Evolutionary conservation across 2,329 filamentous ascomycete species (phyloP), one percentile per base, ranked within the genome.

Genomic region (Fulvia fulva): DNA sequence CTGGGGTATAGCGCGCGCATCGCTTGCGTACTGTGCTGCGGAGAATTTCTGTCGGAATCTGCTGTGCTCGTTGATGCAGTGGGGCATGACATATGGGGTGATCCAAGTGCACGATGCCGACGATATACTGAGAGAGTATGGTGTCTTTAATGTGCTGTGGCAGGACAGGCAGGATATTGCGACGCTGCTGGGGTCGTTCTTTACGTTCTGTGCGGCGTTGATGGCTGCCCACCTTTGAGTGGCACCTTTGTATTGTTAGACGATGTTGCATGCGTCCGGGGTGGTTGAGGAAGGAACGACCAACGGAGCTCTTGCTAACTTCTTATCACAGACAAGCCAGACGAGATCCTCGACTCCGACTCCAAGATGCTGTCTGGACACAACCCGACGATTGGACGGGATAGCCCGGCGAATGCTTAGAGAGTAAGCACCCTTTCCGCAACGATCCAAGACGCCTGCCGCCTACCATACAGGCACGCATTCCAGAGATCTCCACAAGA

Each of bases 391-490:
- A 61, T 66, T 5, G 41, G 47, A 32, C 60, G 57, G 16, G 58
- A 66, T 8, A 62, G 58, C 8, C 60, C 64, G 11, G 64, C 64
- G 55, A 66, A 66, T 28, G 61, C 61, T 28, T 65, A 63, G 52
- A 58, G 14, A 49, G 3, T 11, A 47, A 37, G 11, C 5, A 16
- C 34, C 34, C n/a, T 2, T 16, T 16, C 14, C 34, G 11, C 34
- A 37, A 37, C 28, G 34, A 37, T 37, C 34, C 16, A 37, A 37
- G n/a, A n/a, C n/a, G n/a, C n/a, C n/a, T n/a, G n/a, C 28, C 28
- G 12, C 28, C 12, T 30, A 30, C 28, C 12, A 8, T 9, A 34
- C 30, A n/a, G 30, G 8, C 2, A 34, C 30, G 2, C 30, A 14
- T 11, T 14, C 6, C 12, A 7, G n/a, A 41, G 14, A 19, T 16